A percentile compares a stretch with the other conserved stretches of the same genome.
Evolutionary conservation across 768 basidiomycete genomes (phyloP).

Genomic region (Gelatoporia subvermispora): DNA sequence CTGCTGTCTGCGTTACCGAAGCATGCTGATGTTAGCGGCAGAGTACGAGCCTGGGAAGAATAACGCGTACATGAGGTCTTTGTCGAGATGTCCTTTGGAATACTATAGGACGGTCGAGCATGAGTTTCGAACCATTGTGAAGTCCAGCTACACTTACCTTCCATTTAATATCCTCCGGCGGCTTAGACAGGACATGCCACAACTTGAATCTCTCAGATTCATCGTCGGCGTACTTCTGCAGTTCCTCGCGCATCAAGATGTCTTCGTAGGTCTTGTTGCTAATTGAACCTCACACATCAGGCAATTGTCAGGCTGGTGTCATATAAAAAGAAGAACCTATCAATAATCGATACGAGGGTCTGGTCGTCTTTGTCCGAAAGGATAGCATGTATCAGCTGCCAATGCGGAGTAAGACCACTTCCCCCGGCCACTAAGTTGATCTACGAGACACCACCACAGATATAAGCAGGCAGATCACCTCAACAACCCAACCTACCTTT

Average conservation of each 20-base stretch:
- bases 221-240: slow-evolving; percentile 14
- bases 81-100: slow-evolving; percentile 6
- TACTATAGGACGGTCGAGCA: slow-evolving; percentile 1
- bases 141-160: not conserved
- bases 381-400: slow-evolving; percentile 21
- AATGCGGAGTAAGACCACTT: slow-evolving; percentile 19
- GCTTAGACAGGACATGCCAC: slow-evolving; percentile 13
- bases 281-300: not conserved
- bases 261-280: slow-evolving; percentile 20
- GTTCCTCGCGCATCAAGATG: slow-evolving; percentile 14
- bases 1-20: slow-evolving; percentile 10
- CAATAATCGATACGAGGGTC: slow-evolving; percentile 14
- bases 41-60: not conserved
- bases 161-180: slow-evolving; percentile 7
- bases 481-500: slow-evolving; percentile 1
- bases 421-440: slow-evolving; percentile 21
- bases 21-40: not conserved
- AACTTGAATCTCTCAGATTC: slow-evolving; percentile 15
- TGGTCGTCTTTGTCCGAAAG: slow-evolving; percentile 12
- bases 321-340: slow-evolving; percentile 8
- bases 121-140: not conserved
- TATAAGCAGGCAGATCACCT: not conserved
- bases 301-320: not conserved
- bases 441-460: slow-evolving; percentile 3
- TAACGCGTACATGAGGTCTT: slow-evolving; percentile 15